Evolutionary conservation across 1,284 basidiomycete species (phyloP), one percentile per base, ranked within the genome.

Genomic region (Megacollybia platyphylla): DNA sequence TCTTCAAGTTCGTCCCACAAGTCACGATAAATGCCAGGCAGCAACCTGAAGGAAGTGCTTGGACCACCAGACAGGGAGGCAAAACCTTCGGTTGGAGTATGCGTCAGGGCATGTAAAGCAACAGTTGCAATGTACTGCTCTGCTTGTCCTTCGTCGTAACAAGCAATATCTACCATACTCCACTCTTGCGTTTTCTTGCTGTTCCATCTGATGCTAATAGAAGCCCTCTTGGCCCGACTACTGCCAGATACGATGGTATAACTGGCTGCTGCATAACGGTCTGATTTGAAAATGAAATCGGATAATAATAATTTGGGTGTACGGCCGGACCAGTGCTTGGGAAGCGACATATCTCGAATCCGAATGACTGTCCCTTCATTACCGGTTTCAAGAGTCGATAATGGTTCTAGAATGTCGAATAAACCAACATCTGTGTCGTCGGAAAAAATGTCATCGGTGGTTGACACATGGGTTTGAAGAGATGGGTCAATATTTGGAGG

Each of bases 1-100:
- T 56, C 58, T 53, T 93, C 89, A 17, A 97, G 65, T 60, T 97
- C 90, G 46, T 91, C 86, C 96, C 96, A 99, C 31, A 97, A 65
- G 54, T 92, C 87, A 45, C 91, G 75, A 58, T 84, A 96, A 7
- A 76, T 72, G 0, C 82, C 68, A n/a, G 92, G 89, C 17, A 98
- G 68, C 7, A 77, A 57, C 49, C 86, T 68, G 56, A 84, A 84
- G 46, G 75, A 80, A 0, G 80, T 80, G 40, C 64, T 67, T 36
- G 57, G 65, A 13, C 60, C 60, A 8, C 67, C 57, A 11, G 64
- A 62, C 17, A 66, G 67, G 0, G 65, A 52, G 31, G 75, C 69
- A 55, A 87, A 87, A 7, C 80, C 80, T 37, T 76, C 71, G 2
- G 70, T 68, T 9, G 59, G 46, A 28, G 77, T 74, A 45, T 76